A percentile compares a stretch with the other conserved stretches of the same genome.
Conservation (phyloP, 139 green algal species). For the Bryopsis sp. region DNA sequence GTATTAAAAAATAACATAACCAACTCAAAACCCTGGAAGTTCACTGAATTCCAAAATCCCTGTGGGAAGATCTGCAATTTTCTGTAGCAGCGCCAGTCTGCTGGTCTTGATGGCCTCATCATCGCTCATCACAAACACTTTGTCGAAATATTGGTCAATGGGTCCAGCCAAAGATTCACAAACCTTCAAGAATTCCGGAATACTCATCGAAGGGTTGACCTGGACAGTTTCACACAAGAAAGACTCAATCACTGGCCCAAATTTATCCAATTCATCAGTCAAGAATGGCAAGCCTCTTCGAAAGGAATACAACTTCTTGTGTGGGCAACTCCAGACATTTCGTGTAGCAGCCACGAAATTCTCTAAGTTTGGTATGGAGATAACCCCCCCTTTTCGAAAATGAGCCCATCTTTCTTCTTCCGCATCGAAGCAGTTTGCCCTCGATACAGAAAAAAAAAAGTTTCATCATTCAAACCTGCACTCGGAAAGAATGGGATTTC, state of each 20-base stretch:
- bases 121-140: slow-evolving; percentile 59
- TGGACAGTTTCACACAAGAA: background rate
- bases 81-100: slow-evolving; percentile 73
- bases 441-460: background rate
- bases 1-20: background rate
- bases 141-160: slow-evolving; percentile 87
- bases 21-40: slow-evolving; percentile 85
- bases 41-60: slow-evolving; percentile 81
- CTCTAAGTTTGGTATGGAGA: too few relatives aligned
- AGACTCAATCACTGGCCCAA: too few relatives aligned
- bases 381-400: too few relatives aligned
- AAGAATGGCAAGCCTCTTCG: too few relatives aligned
- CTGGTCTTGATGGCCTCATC: slow-evolving; percentile 61
- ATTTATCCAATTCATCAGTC: too few relatives aligned
- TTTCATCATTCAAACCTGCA: too few relatives aligned
- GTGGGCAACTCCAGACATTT: too few relatives aligned
- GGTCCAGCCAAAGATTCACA: slow-evolving; percentile 45
- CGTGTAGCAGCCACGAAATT: too few relatives aligned
- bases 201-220: slow-evolving; percentile 26
- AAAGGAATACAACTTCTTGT: too few relatives aligned
- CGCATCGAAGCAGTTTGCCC: too few relatives aligned
- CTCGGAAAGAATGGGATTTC: background rate
- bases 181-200: slow-evolving; percentile 54
- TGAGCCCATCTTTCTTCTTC: too few relatives aligned
- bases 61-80: slow-evolving; percentile 62